These are phyloP conservation scores for Lagenidium giganteum DNA, from an alignment of 352 stramenopile species.

Conservation along the genomic window DNA sequence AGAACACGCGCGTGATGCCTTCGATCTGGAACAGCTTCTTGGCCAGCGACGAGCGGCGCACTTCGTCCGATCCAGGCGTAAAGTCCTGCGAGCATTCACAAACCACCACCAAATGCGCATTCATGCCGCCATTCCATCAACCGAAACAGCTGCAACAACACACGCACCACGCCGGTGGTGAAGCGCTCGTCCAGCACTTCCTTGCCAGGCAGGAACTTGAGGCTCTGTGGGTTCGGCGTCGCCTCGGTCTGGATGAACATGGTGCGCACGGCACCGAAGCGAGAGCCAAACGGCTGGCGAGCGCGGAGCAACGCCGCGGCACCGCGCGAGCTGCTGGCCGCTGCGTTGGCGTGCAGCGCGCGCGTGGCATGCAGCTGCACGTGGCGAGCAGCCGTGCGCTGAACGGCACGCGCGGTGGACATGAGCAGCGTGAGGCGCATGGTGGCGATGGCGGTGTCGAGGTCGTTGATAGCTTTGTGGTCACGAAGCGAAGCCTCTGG, in stretches of 20 bases:
- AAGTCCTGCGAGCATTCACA: conserved; percentile 59
- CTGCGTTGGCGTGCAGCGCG: neutral
- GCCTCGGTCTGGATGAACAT: conserved; percentile 99
- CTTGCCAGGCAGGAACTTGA: conserved; percentile 97
- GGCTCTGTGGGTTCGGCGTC: conserved; percentile 97
- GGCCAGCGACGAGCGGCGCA: conserved; percentile 91
- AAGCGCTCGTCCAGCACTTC: conserved; percentile 88
- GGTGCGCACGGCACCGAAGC: conserved; percentile 51
- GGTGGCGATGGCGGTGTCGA: too few relatives aligned
- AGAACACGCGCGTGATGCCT: conserved; percentile 95
- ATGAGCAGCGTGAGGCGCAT: conserved; percentile 1
- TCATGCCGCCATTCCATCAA: neutral
- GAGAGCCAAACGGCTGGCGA: conserved; percentile 12
- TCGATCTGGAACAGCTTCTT: conserved; percentile 97
- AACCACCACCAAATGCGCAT: neutral
- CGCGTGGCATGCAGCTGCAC: neutral
- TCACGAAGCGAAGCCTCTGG: too few relatives aligned
- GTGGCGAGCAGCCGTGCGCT: neutral
- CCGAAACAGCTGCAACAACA: neutral
- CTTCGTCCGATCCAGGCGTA: conserved; percentile 73
- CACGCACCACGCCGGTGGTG: conserved; percentile 62
- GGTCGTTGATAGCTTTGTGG: too few relatives aligned
- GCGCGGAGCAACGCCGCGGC: neutral
- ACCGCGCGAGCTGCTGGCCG: neutral
- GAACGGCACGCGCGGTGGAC: neutral